Base-by-base conservation (phyloP, 192 early-diverging fungal genomes). In the Geranomyces variabilis region DNA sequence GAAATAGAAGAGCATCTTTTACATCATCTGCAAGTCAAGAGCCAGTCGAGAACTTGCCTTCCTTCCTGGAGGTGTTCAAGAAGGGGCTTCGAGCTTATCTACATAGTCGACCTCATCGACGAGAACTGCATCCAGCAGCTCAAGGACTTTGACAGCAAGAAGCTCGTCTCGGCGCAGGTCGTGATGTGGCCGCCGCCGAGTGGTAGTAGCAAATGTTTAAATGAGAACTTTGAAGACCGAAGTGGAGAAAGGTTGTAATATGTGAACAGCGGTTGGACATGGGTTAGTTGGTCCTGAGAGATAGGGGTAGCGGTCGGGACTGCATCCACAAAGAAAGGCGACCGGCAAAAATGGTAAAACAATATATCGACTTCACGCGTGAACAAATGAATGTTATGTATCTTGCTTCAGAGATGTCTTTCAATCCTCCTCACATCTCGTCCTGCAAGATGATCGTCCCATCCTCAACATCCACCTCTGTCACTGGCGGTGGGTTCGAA, bases 1-100 rank as follows among this genome's bases (percentile, higher is more conserved):
- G 88, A 96, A 96, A 91, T 96, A 99, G 84, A 96, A 98, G 92
- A 92, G 93, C 88, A 99, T 99, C 85, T 99, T 97, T 80, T 86
- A 81, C 80, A 96, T 98, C 88, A 97, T 95, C 66, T 95, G 95
- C 67, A 94, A 97, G 87, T 93, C 91, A 76, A 89, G 90, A 72
- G 88, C 90, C 75, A 34, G 94, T 97, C 71, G 96, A 98, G 86
- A 93, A 93, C 83, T 93, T 93, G 75, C 96, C 97, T n/a, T n/a
- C n/a, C 51, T 99, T 97, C 93, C 83, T 97, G 43, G 98, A 99
- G 85, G 93, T 91, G 60, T 87, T 99, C 81, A 98, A 95, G 93
- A 95, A 96, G 93, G 89, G 94, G 94, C 86, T 95, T 92, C 80
- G 97, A 99, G 80, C 96, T 99, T 53, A 87, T 98, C 75, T 96